Conservation (phyloP, 106 monocot genomes). For the Chionographis japonica region DNA sequence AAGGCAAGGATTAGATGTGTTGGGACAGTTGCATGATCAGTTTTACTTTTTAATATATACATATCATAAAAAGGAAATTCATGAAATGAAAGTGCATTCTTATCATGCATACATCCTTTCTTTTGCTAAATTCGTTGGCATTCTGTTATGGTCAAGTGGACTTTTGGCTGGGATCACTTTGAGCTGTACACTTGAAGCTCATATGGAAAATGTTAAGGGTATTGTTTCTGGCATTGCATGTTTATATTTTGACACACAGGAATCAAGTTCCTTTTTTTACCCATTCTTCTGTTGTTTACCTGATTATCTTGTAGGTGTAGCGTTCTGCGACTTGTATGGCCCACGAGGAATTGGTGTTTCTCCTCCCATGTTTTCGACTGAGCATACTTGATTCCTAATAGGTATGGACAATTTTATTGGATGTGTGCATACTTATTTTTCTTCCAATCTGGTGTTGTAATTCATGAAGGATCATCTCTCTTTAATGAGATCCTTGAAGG, state of each 20-base stretch:
- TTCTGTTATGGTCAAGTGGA: neutral
- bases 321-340: neutral
- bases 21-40: constrained; percentile 1
- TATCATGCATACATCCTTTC: neutral
- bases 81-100: neutral
- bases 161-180: neutral
- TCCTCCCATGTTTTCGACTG: constrained; percentile 6
- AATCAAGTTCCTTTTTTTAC: neutral
- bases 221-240: neutral
- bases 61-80: neutral
- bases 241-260: neutral
- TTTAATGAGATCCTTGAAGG: neutral
- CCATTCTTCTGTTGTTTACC: neutral
- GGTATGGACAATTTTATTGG: constrained; percentile 9
- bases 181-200: neutral
- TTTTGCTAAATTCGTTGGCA: neutral
- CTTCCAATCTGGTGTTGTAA: too few relatives aligned
- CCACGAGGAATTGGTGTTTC: neutral
- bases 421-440: neutral
- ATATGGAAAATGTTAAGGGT: neutral
- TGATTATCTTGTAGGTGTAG: constrained; percentile 4
- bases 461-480: neutral
- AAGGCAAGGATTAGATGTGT: neutral
- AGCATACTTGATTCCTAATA: constrained; percentile 1
- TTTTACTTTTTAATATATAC: constrained; percentile 2